phyloP scores from a whole-genome alignment of 2,329 filamentous ascomycete species.

The Fonsecaea nubica region DNA sequence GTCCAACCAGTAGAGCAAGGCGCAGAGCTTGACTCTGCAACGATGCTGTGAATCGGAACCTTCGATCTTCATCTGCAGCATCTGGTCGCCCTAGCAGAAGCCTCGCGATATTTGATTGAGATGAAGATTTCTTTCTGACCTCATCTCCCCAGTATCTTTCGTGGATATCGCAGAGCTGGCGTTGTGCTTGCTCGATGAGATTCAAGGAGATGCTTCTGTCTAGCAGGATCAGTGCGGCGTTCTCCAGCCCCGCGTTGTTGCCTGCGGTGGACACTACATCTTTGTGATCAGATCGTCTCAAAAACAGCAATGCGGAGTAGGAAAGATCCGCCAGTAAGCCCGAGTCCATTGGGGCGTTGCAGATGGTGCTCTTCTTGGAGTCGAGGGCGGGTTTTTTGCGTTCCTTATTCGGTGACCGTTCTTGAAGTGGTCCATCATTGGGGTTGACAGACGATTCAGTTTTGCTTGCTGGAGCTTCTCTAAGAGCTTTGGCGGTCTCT shows the following conservation, averaged over 20 bases:
- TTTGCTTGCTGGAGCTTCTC: slow-evolving; percentile 14
- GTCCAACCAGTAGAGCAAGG: slow-evolving; percentile 32
- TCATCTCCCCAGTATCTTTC: slow-evolving; percentile 30
- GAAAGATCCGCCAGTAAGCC: slow-evolving; percentile 50
- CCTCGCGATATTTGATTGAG: slow-evolving; percentile 15
- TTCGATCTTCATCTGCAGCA: slow-evolving; percentile 21
- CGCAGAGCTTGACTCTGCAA: slow-evolving; percentile 39
- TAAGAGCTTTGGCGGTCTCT: slow-evolving; percentile 42
- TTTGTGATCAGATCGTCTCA: slow-evolving; percentile 41
- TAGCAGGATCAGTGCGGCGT: slow-evolving; percentile 37
- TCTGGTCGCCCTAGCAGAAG: slow-evolving; percentile 27
- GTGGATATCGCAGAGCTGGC: slow-evolving; percentile 33
- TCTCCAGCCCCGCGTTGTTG: slow-evolving; percentile 25
- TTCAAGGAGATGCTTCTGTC: slow-evolving; percentile 37
- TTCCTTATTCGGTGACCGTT: slow-evolving; percentile 43
- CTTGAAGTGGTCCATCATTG: slow-evolving; percentile 37
- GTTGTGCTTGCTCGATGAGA: slow-evolving; percentile 23
- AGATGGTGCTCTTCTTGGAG: slow-evolving; percentile 6
- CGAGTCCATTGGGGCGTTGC: slow-evolving; percentile 6
- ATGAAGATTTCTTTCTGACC: slow-evolving; percentile 10
- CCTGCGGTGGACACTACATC: slow-evolving; percentile 25
- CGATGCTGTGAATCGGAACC: slow-evolving; percentile 35
- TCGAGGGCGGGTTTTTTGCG: slow-evolving; percentile 38
- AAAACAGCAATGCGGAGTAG: slow-evolving; percentile 47
- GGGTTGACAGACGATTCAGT: neutral